These are phyloP conservation scores for Globisporangium canariense DNA, from an alignment of 352 stramenopile genomes.

Conservation along the genomic window DNA sequence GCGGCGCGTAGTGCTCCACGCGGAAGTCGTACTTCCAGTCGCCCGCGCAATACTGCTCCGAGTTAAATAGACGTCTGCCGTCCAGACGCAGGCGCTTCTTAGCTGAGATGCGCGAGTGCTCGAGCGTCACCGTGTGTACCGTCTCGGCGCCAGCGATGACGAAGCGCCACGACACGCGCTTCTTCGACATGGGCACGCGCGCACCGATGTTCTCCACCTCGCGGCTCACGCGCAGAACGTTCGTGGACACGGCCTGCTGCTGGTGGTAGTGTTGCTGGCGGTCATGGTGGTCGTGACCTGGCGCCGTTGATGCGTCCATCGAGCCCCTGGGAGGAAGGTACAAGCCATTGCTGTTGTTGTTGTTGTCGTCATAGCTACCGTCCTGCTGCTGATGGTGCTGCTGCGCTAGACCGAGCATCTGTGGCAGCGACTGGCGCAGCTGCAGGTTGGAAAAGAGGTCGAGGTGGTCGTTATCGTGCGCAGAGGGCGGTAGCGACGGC, in stretches of 20 bases:
- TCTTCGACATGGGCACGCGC: conserved; percentile 80
- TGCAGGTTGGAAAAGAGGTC: conserved; percentile 23
- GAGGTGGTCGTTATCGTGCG: conserved; percentile 17
- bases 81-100: conserved; percentile 85
- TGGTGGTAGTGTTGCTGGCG: background rate
- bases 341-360: background rate
- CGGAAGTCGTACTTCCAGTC: conserved; percentile 81
- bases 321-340: background rate
- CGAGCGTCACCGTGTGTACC: conserved; percentile 82
- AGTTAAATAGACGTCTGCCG: conserved; percentile 63
- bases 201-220: conserved; percentile 84
- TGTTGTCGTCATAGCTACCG: background rate
- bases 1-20: conserved; percentile 30
- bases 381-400: conserved; percentile 1
- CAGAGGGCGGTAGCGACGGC: conserved; percentile 26
- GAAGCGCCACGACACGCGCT: conserved; percentile 83
- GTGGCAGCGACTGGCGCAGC: conserved; percentile 21
- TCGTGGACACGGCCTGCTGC: background rate
- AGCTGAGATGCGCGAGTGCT: conserved; percentile 77
- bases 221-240: conserved; percentile 57
- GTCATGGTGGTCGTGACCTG: background rate
- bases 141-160: conserved; percentile 69
- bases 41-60: conserved; percentile 63
- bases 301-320: background rate
- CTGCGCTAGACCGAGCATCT: conserved; percentile 1